Conservation (phyloP, 768 basidiomycete species). For the Leccinum disarticulatum region DNA sequence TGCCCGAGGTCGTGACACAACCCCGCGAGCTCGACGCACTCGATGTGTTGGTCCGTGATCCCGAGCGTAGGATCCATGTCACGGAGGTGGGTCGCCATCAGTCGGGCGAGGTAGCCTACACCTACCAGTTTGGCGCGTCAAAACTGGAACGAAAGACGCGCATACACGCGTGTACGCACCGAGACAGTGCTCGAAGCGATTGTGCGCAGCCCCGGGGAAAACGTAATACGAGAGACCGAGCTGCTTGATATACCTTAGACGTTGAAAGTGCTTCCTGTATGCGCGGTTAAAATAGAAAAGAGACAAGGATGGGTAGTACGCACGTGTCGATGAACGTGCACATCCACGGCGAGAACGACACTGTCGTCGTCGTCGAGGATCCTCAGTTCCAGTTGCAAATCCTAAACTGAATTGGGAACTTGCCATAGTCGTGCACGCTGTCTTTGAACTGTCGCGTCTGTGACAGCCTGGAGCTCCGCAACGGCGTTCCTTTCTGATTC, state of each 20-base stretch:
- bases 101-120: conserved; percentile 69
- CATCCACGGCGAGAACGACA: conserved; percentile 36
- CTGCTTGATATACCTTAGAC: conserved; percentile 75
- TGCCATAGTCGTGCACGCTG: conserved; percentile 44
- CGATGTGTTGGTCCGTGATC: conserved; percentile 70
- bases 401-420: conserved; percentile 8
- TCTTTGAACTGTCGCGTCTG: conserved; percentile 36
- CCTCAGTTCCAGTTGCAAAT: too few relatives aligned
- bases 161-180: conserved; percentile 42
- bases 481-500: background rate
- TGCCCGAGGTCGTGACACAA: conserved; percentile 86
- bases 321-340: conserved; percentile 70
- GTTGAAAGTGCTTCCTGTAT: conserved; percentile 64
- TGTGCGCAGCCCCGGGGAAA: conserved; percentile 78
- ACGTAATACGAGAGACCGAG: conserved; percentile 75
- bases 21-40: conserved; percentile 78
- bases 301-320: background rate
- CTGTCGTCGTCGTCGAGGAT: conserved; percentile 1
- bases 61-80: conserved; percentile 57
- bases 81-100: conserved; percentile 58
- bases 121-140: conserved; percentile 41
- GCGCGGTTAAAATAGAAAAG: background rate
- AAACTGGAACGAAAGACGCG: background rate
- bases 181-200: conserved; percentile 82
- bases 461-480: conserved; percentile 1